These are phyloP conservation scores for Aspergillus sp. DNA, from an alignment of 2,329 filamentous ascomycete genomes.

Conservation along the genomic window DNA sequence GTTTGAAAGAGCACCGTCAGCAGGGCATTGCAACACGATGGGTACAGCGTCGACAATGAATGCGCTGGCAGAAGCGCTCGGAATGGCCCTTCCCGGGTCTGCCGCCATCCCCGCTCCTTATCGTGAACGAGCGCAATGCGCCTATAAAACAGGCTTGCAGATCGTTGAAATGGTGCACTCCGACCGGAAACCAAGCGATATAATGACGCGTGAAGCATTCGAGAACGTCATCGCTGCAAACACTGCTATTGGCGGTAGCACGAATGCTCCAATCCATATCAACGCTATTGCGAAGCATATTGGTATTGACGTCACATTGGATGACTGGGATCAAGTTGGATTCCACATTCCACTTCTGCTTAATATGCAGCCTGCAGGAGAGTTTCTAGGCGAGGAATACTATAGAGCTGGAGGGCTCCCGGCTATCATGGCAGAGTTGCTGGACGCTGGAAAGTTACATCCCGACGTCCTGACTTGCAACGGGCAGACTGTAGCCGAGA, in stretches of 20 bases:
- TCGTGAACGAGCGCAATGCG: constrained; percentile 48
- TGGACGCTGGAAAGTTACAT: constrained; percentile 50
- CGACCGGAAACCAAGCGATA: constrained; percentile 53
- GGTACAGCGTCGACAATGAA: constrained; percentile 57
- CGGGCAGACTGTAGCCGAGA: constrained; percentile 46
- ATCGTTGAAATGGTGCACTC: constrained; percentile 53
- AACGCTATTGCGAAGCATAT: constrained; percentile 57
- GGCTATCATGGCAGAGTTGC: constrained; percentile 54
- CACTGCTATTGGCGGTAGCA: constrained; percentile 57
- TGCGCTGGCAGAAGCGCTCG: constrained; percentile 52
- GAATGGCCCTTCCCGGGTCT: constrained; percentile 54
- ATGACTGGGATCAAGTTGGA: constrained; percentile 56
- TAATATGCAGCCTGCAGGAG: constrained; percentile 57
- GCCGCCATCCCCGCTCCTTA: constrained; percentile 54
- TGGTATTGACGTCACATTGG: constrained; percentile 50
- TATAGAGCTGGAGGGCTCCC: constrained; percentile 55
- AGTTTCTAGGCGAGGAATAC: constrained; percentile 55
- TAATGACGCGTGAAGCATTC: constrained; percentile 56
- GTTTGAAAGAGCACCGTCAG: constrained; percentile 43
- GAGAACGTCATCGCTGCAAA: constrained; percentile 58
- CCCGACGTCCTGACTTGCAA: constrained; percentile 47
- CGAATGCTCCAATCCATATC: constrained; percentile 58
- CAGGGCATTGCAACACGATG: constrained; percentile 56
- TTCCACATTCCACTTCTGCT: constrained; percentile 53
- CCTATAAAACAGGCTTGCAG: constrained; percentile 50